Conservation (phyloP, 176 grass and related monocot genomes). For the Areca catechu region DNA sequence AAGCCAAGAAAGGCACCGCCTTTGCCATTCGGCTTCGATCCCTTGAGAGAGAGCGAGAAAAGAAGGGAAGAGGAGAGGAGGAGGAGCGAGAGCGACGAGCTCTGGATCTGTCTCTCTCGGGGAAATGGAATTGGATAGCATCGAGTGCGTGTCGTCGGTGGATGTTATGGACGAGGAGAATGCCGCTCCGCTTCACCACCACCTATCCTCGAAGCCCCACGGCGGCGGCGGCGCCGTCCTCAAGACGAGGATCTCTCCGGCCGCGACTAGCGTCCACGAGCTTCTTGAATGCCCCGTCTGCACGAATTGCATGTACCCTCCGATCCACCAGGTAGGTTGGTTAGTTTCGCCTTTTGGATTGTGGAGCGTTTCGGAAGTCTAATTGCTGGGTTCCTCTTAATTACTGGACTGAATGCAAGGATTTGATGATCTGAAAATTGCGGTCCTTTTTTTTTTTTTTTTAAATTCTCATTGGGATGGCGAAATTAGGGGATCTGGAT, state of each 20-base stretch:
- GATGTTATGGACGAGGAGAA: background rate
- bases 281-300: conserved; percentile 7
- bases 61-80: background rate
- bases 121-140: conserved; percentile 4
- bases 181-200: background rate
- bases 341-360: background rate
- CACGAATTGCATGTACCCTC: conserved; percentile 11
- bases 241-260: background rate
- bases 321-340: conserved; percentile 6
- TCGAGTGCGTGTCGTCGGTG: background rate
- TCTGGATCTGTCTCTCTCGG: background rate
- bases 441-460: too few relatives aligned
- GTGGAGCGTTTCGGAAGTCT: too few relatives aligned
- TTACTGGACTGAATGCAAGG: background rate
- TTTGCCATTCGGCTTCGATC: background rate
- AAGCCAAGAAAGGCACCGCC: background rate
- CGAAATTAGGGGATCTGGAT: too few relatives aligned
- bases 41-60: background rate
- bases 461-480: too few relatives aligned
- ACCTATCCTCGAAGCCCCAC: background rate
- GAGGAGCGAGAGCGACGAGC: background rate
- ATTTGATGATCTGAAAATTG: too few relatives aligned
- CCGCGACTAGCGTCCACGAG: background rate
- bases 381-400: too few relatives aligned
- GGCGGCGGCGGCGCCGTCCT: background rate